phyloP scores from a whole-genome alignment of 2,329 filamentous ascomycete species.

The Fusarium albidum region DNA sequence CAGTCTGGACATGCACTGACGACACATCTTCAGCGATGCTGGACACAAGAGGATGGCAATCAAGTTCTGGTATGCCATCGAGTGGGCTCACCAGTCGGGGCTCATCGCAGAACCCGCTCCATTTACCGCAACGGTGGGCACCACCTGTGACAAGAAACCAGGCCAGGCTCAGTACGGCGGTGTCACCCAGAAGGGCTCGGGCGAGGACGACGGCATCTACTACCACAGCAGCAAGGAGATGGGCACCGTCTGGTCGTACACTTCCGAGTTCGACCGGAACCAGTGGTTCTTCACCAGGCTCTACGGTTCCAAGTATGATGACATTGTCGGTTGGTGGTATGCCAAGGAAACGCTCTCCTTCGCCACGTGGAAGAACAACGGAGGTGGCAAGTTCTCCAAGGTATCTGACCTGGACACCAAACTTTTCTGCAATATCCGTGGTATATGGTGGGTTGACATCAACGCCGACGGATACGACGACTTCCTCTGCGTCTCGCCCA shows the following conservation, averaged over 20 bases:
- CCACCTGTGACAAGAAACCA: conserved; percentile 36
- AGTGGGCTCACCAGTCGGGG: no score
- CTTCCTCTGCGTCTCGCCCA: conserved; percentile 40
- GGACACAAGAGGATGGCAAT: no score
- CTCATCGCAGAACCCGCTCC: no score
- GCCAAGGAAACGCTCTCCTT: conserved; percentile 1
- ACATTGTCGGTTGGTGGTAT: conserved; percentile 33
- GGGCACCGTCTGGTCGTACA: conserved; percentile 26
- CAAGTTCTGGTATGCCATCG: no score
- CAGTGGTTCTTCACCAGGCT: conserved; percentile 37
- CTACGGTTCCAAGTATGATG: conserved; percentile 24
- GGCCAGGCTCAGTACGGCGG: conserved; percentile 34
- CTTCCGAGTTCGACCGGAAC: conserved; percentile 31
- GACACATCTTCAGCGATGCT: no score
- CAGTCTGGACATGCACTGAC: no score
- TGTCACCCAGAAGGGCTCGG: conserved; percentile 40
- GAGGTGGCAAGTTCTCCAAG: conserved; percentile 23
- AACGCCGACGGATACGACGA: conserved; percentile 40
- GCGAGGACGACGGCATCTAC: conserved; percentile 43
- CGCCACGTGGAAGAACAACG: conserved; percentile 4
- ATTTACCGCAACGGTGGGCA: no score
- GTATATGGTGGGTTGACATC: conserved; percentile 7
- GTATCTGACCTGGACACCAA: conserved; percentile 18
- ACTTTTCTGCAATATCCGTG: neutral
- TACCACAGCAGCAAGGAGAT: conserved; percentile 30